Conservation (phyloP, 306 rosid genomes). For the Casuarina cunninghamiana region DNA sequence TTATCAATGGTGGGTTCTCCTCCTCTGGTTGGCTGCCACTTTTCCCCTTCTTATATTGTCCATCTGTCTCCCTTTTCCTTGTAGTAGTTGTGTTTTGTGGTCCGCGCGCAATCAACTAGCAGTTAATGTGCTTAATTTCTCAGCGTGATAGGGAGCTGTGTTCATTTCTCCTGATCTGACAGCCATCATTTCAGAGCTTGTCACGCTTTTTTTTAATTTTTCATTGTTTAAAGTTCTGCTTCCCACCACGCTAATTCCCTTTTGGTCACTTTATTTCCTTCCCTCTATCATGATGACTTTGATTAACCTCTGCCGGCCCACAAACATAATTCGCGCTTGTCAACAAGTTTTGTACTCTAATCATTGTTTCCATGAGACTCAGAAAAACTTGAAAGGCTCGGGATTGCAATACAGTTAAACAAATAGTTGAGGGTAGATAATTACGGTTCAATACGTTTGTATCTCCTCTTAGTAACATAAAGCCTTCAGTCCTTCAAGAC, state of each 20-base stretch:
- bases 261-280: background rate
- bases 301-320: background rate
- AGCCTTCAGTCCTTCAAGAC: too few relatives aligned
- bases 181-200: too few relatives aligned
- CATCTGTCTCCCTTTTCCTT: slow-evolving; percentile 24
- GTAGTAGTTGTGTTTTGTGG: background rate
- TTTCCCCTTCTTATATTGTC: slow-evolving; percentile 23
- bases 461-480: too few relatives aligned
- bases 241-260: too few relatives aligned
- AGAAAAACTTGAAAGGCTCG: background rate
- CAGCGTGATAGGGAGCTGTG: too few relatives aligned
- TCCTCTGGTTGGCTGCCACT: slow-evolving; percentile 19
- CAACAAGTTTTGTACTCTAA: background rate
- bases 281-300: background rate
- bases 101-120: too few relatives aligned
- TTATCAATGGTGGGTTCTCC: slow-evolving; percentile 29
- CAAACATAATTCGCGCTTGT: background rate
- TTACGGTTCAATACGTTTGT: too few relatives aligned
- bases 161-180: too few relatives aligned
- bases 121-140: too few relatives aligned
- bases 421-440: too few relatives aligned
- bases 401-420: too few relatives aligned
- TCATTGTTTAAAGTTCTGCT: background rate
- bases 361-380: background rate
- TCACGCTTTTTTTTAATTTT: background rate